Evolutionary conservation across 2,329 filamentous ascomycete genomes (phyloP), one percentile per base, ranked within the genome.

Genomic region (Trichoderma sp.): DNA sequence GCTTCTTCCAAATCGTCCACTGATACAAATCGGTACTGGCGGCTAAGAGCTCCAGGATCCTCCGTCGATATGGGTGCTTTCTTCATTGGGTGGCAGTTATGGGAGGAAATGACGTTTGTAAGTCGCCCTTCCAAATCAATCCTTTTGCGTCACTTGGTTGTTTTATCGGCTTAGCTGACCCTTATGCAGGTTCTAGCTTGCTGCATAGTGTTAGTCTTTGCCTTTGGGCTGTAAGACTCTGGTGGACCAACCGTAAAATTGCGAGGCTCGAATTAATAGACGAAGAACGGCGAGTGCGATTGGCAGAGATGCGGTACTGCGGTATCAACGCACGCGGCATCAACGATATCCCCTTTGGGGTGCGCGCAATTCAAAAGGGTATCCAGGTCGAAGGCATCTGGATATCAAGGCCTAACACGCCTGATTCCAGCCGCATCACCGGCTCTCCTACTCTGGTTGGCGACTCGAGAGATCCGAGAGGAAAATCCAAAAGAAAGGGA

Each of bases 51-150:
- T 41, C 14, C 62, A 50, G 16, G 9, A 12, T 11, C 6, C 16
- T 38, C 38, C 14, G 38, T 59, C 77, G 72, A 78, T 66, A 84
- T 83, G 80, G 80, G 78, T 68, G 82, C 80, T 53, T 94, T 95
- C 83, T 94, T 93, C 84, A 80, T 87, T 59, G 87, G 85, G 67
- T 97, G 95, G 95, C 86, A 89, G 79, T 86, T 97, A 80, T 98
- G 95, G 95, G 91, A 97, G 87, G 92, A 97, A 86, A 92, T 98
- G 91, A 94, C 92, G 71, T 94, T 97, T 86, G 95, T 97, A 86
- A 88, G 93, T 88, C 12, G 38, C 11, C 5, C 31, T 35, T 38
- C 14, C 27, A 53, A 2, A 6, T 2, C 6, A 16, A 18, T 45
- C 24, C 50, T 24, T 24, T 12, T 60, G 6, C 7, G 18, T 16